Evolutionary conservation across 345 rosid species (phyloP).

Genomic region (Nephelium lappaceum): DNA sequence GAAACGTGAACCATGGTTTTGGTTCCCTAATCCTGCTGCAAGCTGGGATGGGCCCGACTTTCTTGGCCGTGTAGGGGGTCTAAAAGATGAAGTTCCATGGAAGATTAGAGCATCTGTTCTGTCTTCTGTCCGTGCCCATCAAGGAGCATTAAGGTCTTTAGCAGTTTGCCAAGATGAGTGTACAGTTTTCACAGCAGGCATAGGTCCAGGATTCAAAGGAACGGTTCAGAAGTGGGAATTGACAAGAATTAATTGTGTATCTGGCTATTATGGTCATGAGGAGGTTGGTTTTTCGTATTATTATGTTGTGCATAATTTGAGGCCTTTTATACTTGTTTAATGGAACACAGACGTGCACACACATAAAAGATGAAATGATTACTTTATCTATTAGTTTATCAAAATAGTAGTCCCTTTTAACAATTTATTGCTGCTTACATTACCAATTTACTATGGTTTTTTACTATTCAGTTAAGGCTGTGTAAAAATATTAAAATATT

Average conservation of each 20-base stretch:
- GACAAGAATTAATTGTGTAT: conserved; percentile 69
- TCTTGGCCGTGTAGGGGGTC: conserved; percentile 68
- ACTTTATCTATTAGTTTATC: neutral
- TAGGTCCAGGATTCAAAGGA: conserved; percentile 91
- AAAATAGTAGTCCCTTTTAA: neutral
- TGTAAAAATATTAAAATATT: neutral
- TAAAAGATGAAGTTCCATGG: conserved; percentile 89
- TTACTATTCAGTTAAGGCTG: neutral
- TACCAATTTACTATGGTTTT: neutral
- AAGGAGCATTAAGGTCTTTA: conserved; percentile 80
- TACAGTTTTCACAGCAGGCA: conserved; percentile 86
- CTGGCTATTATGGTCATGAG: conserved; percentile 91
- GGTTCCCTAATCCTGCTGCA: conserved; percentile 89
- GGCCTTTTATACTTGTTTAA: neutral
- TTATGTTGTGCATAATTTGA: conserved; percentile 11
- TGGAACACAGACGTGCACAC: neutral
- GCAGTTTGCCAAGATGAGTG: conserved; percentile 83
- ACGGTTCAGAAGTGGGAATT: conserved; percentile 94
- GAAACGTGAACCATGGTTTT: conserved; percentile 80
- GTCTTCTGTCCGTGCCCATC: conserved; percentile 79
- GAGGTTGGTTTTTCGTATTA: conserved; percentile 64
- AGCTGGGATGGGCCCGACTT: conserved; percentile 87
- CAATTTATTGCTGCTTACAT: neutral
- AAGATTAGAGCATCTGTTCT: conserved; percentile 79
- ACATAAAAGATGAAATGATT: neutral